These are phyloP conservation scores for Candida ipomoeae DNA, from an alignment of 805 yeast genomes.

Conservation along the genomic window DNA sequence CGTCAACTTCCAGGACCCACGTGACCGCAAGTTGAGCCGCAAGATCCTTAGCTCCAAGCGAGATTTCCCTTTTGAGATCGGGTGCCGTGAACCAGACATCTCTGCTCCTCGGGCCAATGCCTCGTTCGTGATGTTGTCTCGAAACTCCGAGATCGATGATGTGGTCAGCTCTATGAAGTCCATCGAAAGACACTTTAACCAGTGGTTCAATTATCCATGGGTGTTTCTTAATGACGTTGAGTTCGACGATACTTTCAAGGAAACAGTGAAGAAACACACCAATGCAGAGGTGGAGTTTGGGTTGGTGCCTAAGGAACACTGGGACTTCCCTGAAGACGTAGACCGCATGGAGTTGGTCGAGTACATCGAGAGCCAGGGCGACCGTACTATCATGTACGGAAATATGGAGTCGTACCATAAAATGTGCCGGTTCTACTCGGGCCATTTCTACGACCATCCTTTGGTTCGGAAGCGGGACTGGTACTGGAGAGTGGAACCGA, in stretches of 20 bases:
- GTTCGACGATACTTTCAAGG: conserved; percentile 62
- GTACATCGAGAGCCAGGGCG: conserved; percentile 70
- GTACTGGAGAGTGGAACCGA: conserved; percentile 97
- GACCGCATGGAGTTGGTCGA: conserved; percentile 48
- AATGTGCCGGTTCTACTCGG: conserved; percentile 74
- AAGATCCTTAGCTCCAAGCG: conserved; percentile 15
- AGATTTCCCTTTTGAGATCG: conserved; percentile 48
- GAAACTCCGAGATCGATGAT: conserved; percentile 77
- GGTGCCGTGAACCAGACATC: conserved; percentile 49
- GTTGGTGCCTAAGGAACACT: conserved; percentile 47
- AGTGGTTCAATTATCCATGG: conserved; percentile 93
- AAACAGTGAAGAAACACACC: conserved; percentile 48
- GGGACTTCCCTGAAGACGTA: conserved; percentile 58
- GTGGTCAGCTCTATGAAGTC: conserved; percentile 69
- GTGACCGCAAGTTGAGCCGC: conserved; percentile 11
- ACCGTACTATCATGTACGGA: conserved; percentile 80
- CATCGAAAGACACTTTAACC: conserved; percentile 84
- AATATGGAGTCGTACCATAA: conserved; percentile 78
- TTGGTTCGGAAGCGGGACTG: conserved; percentile 68
- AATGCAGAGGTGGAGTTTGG: conserved; percentile 72
- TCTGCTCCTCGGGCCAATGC: conserved; percentile 63
- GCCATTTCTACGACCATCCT: conserved; percentile 76
- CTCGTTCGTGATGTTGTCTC: conserved; percentile 74
- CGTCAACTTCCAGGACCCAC: conserved; percentile 11
- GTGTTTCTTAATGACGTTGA: conserved; percentile 80